These are phyloP conservation scores for Rhizopogon vinicolor DNA, from an alignment of 768 basidiomycete species.

Conservation along the genomic window DNA sequence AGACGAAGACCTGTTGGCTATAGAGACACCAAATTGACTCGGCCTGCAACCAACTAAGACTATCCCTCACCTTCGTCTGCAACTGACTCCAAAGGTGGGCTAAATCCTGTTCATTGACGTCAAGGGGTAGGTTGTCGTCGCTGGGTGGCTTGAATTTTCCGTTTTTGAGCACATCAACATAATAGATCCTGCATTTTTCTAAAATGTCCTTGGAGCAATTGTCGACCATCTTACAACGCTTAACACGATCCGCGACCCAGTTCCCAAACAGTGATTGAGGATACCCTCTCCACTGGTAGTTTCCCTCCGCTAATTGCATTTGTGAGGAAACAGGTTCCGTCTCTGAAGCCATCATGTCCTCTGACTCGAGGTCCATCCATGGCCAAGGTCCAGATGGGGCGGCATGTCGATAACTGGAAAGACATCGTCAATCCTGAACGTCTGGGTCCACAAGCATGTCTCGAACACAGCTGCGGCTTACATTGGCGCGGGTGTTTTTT, in stretches of 20 bases:
- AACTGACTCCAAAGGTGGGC: conserved; percentile 25
- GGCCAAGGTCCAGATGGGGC: no score
- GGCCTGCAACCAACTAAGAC: background rate
- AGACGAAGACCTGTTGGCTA: conserved; percentile 13
- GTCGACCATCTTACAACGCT: conserved; percentile 18
- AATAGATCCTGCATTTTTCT: background rate
- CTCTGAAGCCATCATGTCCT: background rate
- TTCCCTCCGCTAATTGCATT: no score
- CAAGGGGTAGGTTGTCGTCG: background rate
- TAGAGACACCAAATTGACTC: background rate
- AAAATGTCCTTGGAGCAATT: conserved; percentile 1
- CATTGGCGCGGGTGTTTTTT: conserved; percentile 21
- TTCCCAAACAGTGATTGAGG: conserved; percentile 44
- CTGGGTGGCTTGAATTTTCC: background rate
- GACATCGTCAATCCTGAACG: background rate
- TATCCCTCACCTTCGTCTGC: conserved; percentile 24
- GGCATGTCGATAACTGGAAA: conserved; percentile 12
- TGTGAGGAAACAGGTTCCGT: background rate
- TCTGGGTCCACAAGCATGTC: background rate
- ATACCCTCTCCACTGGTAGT: conserved; percentile 19
- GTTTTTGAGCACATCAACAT: background rate
- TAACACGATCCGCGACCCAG: conserved; percentile 37
- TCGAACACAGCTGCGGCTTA: background rate
- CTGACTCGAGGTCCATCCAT: conserved; percentile 12
- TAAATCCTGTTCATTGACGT: conserved; percentile 12